Conservation (phyloP, 169 alveolate genomes). For the Perkinsus olseni region DNA sequence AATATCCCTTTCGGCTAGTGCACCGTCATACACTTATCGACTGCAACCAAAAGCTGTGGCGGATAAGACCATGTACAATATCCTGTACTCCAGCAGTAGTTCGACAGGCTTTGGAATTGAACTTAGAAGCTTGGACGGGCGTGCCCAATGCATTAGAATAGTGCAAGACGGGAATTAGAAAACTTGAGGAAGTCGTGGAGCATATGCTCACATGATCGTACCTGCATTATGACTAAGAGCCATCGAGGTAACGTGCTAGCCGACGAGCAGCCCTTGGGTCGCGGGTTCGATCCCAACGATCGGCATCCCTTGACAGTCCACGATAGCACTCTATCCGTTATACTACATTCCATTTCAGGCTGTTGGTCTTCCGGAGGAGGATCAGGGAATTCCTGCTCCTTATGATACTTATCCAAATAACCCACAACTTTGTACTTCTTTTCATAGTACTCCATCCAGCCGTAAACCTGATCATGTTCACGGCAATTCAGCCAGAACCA, state of each 20-base stretch:
- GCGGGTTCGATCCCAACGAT: not conserved
- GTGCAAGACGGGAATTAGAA: not conserved
- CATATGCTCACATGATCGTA: not conserved
- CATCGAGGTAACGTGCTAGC: too few species aligned
- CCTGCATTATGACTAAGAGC: too few species aligned
- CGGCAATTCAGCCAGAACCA: not conserved
- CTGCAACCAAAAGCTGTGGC: too few species aligned
- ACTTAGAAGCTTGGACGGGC: too few species aligned
- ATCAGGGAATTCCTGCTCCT: not conserved
- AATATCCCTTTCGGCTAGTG: too few species aligned
- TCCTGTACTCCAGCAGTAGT: too few species aligned
- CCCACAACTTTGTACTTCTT: not conserved
- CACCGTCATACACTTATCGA: too few species aligned
- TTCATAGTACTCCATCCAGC: not conserved
- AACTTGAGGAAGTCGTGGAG: not conserved
- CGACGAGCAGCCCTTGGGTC: not conserved
- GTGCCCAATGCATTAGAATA: not conserved
- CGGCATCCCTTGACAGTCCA: not conserved
- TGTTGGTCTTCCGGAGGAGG: not conserved
- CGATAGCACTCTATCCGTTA: not conserved
- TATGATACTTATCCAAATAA: not conserved
- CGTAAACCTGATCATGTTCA: not conserved
- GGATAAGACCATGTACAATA: too few species aligned
- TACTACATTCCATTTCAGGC: not conserved
- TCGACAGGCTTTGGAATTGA: too few species aligned